Evolutionary conservation across 2,329 filamentous ascomycete genomes (phyloP), one percentile per base, ranked within the genome.

Genomic region (Fusarium dimerum): DNA sequence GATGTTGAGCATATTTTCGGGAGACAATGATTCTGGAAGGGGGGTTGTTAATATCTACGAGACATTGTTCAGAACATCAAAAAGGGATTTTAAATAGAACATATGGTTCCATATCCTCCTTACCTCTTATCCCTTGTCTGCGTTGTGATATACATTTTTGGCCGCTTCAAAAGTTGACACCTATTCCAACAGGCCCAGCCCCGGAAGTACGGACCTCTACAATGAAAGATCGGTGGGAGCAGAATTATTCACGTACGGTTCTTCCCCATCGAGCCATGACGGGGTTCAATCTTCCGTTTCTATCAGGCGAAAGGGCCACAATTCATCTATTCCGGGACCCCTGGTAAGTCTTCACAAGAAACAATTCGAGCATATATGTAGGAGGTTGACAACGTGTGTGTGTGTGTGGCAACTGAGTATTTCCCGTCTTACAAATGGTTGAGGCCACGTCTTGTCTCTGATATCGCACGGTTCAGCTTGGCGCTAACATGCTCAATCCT

Each of bases 231-330:
- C 20, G 20, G 20, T 26, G 52, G 52, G 39, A 52, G 10, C 32
- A 36, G 32, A 11, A 48, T 7, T 26, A 36, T 52, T 51, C 48
- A 56, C 39, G 45, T 39, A 48, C 10, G 56, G 38, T 61, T 56
- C 20, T 4, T 36, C 57, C 57, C 48, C 47, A 59, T 61, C 40
- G 43, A 61, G 57, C 39, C 43, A 34, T 48, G 50, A 58, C 57
- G 57, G 57, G 51, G 32, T 60, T 49, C 43, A 42, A 61, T 47
- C 42, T 36, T 60, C 57, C 57, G 57, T 39, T 40, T 40, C n/a
- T 17, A 16, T 40, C 20, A 47, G 49, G 17, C 30, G 17, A 43
- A 26, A 36, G 41, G 18, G 40, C 26, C 20, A 26, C 20, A 32
- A 16, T 30, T 40, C 34, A 34, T n/a, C n/a, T 32, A 20, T 45